Percentiles rank a stretch among this genome's conserved stretches.
Evolutionary conservation across 441 rosid species (phyloP).

Genomic region (Pelargonium citronellum): DNA sequence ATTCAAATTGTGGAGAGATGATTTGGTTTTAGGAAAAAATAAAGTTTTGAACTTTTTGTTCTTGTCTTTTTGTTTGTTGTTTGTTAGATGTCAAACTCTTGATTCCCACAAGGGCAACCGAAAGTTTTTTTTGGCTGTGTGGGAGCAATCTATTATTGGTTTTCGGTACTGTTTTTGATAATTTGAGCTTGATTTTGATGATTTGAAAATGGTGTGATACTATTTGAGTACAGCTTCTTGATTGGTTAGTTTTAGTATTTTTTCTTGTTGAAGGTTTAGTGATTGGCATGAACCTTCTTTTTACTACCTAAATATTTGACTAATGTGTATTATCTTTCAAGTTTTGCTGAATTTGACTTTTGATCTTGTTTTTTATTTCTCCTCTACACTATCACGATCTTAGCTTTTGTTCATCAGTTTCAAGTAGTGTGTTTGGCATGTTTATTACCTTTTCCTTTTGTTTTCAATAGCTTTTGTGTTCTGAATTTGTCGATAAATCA

Average conservation of each 20-base stretch:
- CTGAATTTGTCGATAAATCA: neutral
- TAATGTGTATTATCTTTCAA: neutral
- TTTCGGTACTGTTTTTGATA: neutral
- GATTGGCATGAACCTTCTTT: neutral
- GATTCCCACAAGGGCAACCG: neutral
- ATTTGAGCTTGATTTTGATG: neutral
- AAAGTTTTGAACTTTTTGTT: neutral
- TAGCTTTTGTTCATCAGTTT: neutral
- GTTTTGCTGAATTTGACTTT: neutral
- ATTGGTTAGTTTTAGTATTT: conserved; percentile 7
- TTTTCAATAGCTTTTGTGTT: neutral
- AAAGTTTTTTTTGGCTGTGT: neutral
- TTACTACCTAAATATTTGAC: neutral
- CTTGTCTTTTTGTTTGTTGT: neutral
- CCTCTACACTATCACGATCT: neutral
- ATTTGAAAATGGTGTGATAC: neutral
- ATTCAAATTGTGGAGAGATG: neutral
- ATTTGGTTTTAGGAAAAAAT: neutral
- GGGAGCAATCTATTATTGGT: neutral
- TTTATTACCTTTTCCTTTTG: neutral
- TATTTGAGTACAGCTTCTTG: conserved; percentile 6
- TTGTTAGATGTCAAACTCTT: neutral
- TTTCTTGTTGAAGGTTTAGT: neutral
- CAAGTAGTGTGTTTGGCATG: neutral
- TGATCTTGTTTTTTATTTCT: neutral